A percentile compares a stretch with the other conserved stretches of the same genome.
phyloP scores from a whole-genome alignment of 305 asterid species.

The Fraxinus xanthoxyloides region DNA sequence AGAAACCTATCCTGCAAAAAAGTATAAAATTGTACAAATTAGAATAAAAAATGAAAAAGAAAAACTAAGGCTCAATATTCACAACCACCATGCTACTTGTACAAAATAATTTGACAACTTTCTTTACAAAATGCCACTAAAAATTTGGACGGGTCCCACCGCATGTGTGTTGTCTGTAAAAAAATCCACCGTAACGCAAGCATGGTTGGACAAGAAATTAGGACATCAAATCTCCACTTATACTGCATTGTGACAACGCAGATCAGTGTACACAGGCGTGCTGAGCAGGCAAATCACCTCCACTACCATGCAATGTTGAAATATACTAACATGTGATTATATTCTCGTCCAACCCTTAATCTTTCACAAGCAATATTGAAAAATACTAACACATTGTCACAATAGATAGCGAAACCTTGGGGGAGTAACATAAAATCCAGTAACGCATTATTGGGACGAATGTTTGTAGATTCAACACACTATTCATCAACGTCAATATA shows the following conservation, averaged over 20 bases:
- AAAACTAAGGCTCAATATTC: background rate
- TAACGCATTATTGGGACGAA: background rate
- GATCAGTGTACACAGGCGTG: too few species aligned
- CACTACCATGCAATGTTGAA: background rate
- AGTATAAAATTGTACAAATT: background rate
- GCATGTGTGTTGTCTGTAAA: too few species aligned
- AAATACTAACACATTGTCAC: background rate
- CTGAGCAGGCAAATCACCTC: background rate
- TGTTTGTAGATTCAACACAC: background rate
- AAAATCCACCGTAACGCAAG: too few species aligned
- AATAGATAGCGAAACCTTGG: background rate
- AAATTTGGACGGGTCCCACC: too few species aligned
- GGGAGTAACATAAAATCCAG: background rate
- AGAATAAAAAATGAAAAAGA: background rate
- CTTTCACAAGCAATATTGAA: background rate
- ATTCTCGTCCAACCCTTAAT: background rate
- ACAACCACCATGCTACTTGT: too few species aligned
- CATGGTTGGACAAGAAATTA: too few species aligned
- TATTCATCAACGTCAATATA: background rate
- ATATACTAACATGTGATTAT: background rate
- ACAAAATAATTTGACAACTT: background rate
- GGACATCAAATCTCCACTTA: background rate
- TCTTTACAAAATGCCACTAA: too few species aligned
- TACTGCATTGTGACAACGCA: background rate
- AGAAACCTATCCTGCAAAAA: background rate